Conservation (phyloP, 2,329 filamentous ascomycete species). For the Apiospora kogelbergensis region DNA sequence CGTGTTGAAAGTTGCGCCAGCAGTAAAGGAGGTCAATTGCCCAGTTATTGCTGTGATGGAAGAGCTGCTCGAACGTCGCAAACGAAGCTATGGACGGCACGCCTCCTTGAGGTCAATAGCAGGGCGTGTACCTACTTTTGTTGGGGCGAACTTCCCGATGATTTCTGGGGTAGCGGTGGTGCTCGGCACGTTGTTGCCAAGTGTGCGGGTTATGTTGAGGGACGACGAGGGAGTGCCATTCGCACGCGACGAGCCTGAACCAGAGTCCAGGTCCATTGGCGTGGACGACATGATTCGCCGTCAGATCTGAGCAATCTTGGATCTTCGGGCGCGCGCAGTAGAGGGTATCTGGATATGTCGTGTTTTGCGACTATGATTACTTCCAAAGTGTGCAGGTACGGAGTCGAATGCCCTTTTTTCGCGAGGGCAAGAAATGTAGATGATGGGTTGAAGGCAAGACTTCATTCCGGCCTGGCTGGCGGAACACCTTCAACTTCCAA, state of each 20-base stretch:
- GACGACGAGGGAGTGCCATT: constrained; percentile 38
- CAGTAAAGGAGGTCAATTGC: neutral
- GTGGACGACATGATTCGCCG: constrained; percentile 14
- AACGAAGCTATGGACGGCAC: neutral
- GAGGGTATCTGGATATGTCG: neutral
- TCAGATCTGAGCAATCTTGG: neutral
- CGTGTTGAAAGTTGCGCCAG: neutral
- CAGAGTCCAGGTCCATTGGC: constrained; percentile 56
- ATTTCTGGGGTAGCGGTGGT: constrained; percentile 74
- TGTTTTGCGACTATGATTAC: neutral
- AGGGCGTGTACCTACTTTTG: constrained; percentile 60
- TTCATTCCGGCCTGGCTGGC: neutral
- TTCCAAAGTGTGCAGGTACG: neutral
- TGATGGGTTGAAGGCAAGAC: neutral
- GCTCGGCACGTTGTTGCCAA: constrained; percentile 40
- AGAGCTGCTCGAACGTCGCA: neutral
- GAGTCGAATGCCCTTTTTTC: neutral
- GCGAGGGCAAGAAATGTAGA: neutral
- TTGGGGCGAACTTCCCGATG: constrained; percentile 74
- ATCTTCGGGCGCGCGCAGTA: neutral
- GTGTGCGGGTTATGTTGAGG: constrained; percentile 50
- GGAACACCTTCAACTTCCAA: neutral
- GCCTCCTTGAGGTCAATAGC: neutral
- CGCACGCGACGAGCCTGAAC: constrained; percentile 37
- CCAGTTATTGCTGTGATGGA: neutral